phyloP scores from a whole-genome alignment of 2,329 filamentous ascomycete species.

The Allantophomopsis cytisporea region DNA sequence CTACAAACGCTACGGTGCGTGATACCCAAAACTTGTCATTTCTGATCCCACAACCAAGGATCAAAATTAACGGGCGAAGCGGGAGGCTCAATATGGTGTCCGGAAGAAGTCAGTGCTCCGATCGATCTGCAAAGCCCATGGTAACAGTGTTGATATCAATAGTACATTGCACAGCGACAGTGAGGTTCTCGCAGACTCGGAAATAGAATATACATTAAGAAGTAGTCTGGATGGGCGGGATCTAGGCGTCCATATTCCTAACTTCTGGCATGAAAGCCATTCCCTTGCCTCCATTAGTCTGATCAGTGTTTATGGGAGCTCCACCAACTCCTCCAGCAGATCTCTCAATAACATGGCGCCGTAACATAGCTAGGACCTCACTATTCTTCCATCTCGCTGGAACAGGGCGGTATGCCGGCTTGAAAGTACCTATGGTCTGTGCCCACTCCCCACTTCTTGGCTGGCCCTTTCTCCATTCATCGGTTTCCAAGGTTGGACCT shows the following conservation, averaged over 20 bases:
- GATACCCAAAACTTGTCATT: no score
- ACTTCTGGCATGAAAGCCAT: constrained; percentile 20
- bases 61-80: no score
- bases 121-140: neutral
- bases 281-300: constrained; percentile 14
- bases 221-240: no score
- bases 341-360: constrained; percentile 64
- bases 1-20: no score
- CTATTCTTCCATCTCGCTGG: constrained; percentile 75
- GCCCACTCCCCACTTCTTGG: constrained; percentile 70
- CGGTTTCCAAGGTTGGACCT: constrained; percentile 13
- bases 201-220: no score
- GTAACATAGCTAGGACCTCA: constrained; percentile 62
- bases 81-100: neutral
- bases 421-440: constrained; percentile 89
- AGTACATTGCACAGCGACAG: no score
- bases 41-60: no score
- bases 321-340: constrained; percentile 43
- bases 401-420: constrained; percentile 84
- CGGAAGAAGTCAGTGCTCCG: neutral
- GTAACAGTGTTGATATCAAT: no score
- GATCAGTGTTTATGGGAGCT: constrained; percentile 7
- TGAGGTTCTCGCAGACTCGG: no score
- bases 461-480: constrained; percentile 19
- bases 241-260: no score